These are phyloP conservation scores for Oidiodendron maius DNA, from an alignment of 495 filamentous ascomycete species.

Conservation along the genomic window DNA sequence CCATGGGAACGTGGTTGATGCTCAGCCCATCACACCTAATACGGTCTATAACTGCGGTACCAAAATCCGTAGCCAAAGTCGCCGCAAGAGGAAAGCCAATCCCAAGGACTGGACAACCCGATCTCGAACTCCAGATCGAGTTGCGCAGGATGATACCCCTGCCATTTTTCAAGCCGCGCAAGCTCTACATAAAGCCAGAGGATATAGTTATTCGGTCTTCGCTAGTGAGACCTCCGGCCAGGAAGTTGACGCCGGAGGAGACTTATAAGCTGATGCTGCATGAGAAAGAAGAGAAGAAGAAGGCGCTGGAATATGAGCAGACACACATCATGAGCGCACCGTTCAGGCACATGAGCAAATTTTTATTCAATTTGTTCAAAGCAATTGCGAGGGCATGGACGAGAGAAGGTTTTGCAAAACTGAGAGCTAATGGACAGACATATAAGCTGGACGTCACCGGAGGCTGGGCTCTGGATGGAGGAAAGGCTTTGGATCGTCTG, in stretches of 20 bases:
- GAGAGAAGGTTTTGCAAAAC: slow-evolving; percentile 38
- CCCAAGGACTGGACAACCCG: background rate
- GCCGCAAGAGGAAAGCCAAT: background rate
- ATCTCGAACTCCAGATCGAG: slow-evolving; percentile 21
- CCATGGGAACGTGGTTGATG: slow-evolving; percentile 39
- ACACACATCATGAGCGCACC: slow-evolving; percentile 41
- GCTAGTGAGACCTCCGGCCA: background rate
- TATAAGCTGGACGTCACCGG: slow-evolving; percentile 45
- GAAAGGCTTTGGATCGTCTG: slow-evolving; percentile 43
- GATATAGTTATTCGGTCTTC: slow-evolving; percentile 6
- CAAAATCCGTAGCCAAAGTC: background rate
- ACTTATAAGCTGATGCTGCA: slow-evolving; percentile 22
- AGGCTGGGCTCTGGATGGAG: slow-evolving; percentile 44
- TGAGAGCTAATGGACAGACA: slow-evolving; percentile 9
- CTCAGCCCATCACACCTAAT: slow-evolving; percentile 36
- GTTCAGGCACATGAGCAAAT: slow-evolving; percentile 35
- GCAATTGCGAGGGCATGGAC: slow-evolving; percentile 34
- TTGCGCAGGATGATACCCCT: slow-evolving; percentile 20
- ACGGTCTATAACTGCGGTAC: slow-evolving; percentile 29
- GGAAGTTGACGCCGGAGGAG: background rate
- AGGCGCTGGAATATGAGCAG: slow-evolving; percentile 30
- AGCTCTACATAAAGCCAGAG: slow-evolving; percentile 14
- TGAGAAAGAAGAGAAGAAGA: slow-evolving; percentile 24
- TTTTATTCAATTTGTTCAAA: slow-evolving; percentile 22
- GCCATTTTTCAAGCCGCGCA: slow-evolving; percentile 19